Evolutionary conservation across 805 yeast species (phyloP).

Genomic region (Helenozyma rhizophorensis): DNA sequence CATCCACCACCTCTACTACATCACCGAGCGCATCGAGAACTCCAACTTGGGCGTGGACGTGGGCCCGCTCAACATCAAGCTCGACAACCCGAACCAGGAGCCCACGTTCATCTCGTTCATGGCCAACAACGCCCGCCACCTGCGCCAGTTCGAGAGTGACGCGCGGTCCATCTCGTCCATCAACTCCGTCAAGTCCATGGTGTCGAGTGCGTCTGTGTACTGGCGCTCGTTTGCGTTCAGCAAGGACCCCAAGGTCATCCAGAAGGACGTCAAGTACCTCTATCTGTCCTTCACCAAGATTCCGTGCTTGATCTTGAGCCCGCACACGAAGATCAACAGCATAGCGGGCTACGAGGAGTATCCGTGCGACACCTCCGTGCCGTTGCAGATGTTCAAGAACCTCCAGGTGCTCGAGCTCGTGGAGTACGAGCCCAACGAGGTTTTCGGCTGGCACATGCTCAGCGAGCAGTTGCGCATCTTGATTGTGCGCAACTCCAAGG

Average conservation of each 20-base stretch:
- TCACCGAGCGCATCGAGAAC: slow-evolving; percentile 53
- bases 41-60: slow-evolving; percentile 45
- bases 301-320: slow-evolving; percentile 59
- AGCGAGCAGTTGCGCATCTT: slow-evolving; percentile 53
- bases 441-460: slow-evolving; percentile 60
- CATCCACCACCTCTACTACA: slow-evolving; percentile 58
- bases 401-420: slow-evolving; percentile 56
- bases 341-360: slow-evolving; percentile 64
- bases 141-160: slow-evolving; percentile 39
- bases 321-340: slow-evolving; percentile 53
- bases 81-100: slow-evolving; percentile 54
- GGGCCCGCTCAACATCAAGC: slow-evolving; percentile 58
- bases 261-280: slow-evolving; percentile 51
- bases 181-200: slow-evolving; percentile 51
- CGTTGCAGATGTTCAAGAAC: slow-evolving; percentile 57
- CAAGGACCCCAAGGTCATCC: slow-evolving; percentile 41
- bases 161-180: slow-evolving; percentile 53
- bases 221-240: slow-evolving; percentile 34
- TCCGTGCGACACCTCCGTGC: slow-evolving; percentile 68
- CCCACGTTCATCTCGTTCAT: slow-evolving; percentile 55
- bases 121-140: slow-evolving; percentile 48
- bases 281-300: slow-evolving; percentile 62
- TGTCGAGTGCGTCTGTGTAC: slow-evolving; percentile 38
- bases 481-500: slow-evolving; percentile 47
- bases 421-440: slow-evolving; percentile 59